Percentiles rank a stretch among this genome's conserved stretches.
These are phyloP conservation scores for Lentinula sp. DNA, from an alignment of 768 basidiomycete species.

Conservation along the genomic window DNA sequence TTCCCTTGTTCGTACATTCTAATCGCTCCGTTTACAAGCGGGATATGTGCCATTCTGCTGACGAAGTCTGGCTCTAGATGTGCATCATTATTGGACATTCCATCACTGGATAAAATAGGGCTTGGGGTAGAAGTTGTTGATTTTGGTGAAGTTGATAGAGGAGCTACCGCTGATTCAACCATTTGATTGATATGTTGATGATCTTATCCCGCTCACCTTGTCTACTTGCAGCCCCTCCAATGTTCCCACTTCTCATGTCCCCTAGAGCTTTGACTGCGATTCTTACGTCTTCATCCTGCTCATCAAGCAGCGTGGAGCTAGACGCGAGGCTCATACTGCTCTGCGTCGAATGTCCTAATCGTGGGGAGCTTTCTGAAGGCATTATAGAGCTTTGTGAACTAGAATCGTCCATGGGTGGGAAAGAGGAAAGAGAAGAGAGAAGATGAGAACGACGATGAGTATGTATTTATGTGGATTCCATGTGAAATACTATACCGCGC, in stretches of 20 bases:
- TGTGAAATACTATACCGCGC: neutral
- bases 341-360: neutral
- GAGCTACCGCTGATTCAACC: neutral
- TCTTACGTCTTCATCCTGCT: slow-evolving; percentile 69
- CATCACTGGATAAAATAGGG: slow-evolving; percentile 28
- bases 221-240: slow-evolving; percentile 12
- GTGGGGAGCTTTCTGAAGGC: neutral
- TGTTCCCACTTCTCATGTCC: slow-evolving; percentile 59
- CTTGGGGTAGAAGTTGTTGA: slow-evolving; percentile 13
- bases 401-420: neutral
- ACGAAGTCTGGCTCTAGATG: slow-evolving; percentile 29
- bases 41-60: slow-evolving; percentile 59
- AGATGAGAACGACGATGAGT: neutral
- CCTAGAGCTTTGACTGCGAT: slow-evolving; percentile 75
- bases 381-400: neutral
- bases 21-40: slow-evolving; percentile 67
- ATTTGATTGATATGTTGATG: neutral
- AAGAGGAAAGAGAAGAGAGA: neutral
- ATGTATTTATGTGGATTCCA: neutral
- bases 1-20: slow-evolving; percentile 79
- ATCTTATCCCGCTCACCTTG: neutral
- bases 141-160: slow-evolving; percentile 9
- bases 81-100: neutral
- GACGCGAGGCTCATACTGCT: slow-evolving; percentile 4
- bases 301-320: slow-evolving; percentile 24